phyloP scores from a whole-genome alignment of 352 stramenopile species.

The Pythium grandisporangium region DNA sequence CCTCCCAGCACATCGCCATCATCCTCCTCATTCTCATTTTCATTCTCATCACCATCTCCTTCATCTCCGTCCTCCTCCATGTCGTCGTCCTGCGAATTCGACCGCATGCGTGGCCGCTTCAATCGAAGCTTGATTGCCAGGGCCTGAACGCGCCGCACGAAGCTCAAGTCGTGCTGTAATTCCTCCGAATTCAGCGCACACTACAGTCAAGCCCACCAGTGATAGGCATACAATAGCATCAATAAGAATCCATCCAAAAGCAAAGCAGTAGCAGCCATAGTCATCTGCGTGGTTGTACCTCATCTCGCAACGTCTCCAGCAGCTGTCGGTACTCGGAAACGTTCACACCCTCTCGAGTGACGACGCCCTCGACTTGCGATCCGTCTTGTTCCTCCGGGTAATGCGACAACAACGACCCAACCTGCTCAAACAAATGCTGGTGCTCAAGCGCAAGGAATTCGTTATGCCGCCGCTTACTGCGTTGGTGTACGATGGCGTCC shows the following conservation, averaged over 20 bases:
- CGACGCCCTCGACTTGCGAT: constrained; percentile 5
- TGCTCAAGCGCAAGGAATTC: constrained; percentile 41
- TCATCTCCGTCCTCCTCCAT: not conserved
- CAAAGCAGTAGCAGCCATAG: no score
- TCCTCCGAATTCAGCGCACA: constrained; percentile 31
- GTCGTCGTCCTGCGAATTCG: constrained; percentile 2
- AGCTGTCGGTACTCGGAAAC: constrained; percentile 39
- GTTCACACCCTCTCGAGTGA: constrained; percentile 7
- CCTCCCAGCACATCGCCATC: not conserved
- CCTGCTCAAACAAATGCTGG: constrained; percentile 61
- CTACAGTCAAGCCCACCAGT: constrained; percentile 1
- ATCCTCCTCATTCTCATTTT: constrained; percentile 5
- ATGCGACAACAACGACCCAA: constrained; percentile 49
- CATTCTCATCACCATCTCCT: not conserved
- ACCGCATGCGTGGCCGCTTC: constrained; percentile 19
- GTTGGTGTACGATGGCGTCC: constrained; percentile 12
- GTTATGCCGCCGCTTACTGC: constrained; percentile 12
- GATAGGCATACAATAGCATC: not conserved
- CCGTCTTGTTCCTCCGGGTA: constrained; percentile 9
- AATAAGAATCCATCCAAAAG: no score
- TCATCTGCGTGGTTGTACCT: no score
- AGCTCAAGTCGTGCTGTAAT: constrained; percentile 38
- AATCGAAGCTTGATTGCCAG: constrained; percentile 32
- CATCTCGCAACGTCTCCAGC: constrained; percentile 27
- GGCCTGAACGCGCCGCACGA: constrained; percentile 47